A percentile compares a stretch with the other conserved stretches of the same genome.
phyloP scores from a whole-genome alignment of 1,139 yeast genomes.

The Scheffersomyces insectosa region DNA sequence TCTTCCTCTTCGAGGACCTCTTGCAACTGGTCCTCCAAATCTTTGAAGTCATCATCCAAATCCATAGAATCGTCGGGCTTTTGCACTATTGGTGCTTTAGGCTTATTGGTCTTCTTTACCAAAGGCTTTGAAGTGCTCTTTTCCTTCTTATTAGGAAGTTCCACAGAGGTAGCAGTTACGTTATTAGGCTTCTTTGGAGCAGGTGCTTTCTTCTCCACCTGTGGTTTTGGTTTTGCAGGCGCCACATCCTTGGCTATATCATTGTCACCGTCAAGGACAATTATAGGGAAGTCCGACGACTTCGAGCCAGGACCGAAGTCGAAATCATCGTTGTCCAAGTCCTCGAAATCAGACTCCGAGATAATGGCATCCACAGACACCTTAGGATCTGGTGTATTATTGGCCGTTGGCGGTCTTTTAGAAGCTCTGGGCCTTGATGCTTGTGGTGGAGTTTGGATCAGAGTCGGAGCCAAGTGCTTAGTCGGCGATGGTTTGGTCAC shows the following conservation, averaged over 20 bases:
- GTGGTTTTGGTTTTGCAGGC: constrained; percentile 1
- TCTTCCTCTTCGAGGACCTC: constrained; percentile 39
- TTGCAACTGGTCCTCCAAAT: constrained; percentile 45
- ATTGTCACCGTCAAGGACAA: constrained; percentile 5
- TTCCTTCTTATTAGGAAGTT: not conserved
- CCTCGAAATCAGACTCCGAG: constrained; percentile 41
- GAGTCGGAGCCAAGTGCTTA: not conserved
- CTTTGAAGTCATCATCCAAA: constrained; percentile 45
- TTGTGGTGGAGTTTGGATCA: constrained; percentile 1
- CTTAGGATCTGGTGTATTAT: constrained; percentile 10
- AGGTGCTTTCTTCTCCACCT: constrained; percentile 2
- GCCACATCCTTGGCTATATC: not conserved
- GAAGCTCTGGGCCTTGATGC: constrained; percentile 7
- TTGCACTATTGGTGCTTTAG: constrained; percentile 7
- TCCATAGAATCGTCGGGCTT: constrained; percentile 17
- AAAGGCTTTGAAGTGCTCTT: constrained; percentile 6
- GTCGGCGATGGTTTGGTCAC: not conserved
- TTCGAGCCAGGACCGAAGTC: constrained; percentile 2
- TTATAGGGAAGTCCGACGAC: constrained; percentile 12
- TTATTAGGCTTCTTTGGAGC: constrained; percentile 3
- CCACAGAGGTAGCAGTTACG: not conserved
- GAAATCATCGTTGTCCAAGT: constrained; percentile 25
- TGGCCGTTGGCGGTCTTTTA: constrained; percentile 19
- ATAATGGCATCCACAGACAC: constrained; percentile 23
- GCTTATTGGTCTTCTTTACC: too few relatives aligned